These are phyloP conservation scores for Malassezia sp. DNA, from an alignment of 1,284 basidiomycete genomes.

Conservation along the genomic window DNA sequence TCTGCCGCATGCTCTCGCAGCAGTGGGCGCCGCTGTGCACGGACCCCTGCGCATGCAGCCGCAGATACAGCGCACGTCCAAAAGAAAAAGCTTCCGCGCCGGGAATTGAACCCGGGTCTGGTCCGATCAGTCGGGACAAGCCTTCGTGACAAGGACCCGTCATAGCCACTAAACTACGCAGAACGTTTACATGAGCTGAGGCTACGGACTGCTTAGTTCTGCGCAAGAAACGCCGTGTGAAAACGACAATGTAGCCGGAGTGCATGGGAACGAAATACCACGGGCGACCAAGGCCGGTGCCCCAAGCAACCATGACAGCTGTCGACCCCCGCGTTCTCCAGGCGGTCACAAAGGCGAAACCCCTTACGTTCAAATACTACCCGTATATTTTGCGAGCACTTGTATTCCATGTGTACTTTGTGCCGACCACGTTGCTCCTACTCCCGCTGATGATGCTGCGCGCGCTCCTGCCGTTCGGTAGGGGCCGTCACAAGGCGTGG, in stretches of 20 bases:
- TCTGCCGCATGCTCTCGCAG: too few species aligned
- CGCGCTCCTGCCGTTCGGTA: conserved; percentile 22
- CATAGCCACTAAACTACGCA: conserved; percentile 23
- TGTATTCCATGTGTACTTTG: conserved; percentile 32
- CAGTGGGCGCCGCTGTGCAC: too few species aligned
- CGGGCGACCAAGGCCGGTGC: too few species aligned
- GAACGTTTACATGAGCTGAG: background rate
- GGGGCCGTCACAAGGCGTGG: conserved; percentile 23
- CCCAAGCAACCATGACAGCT: background rate
- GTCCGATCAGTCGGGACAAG: conserved; percentile 6
- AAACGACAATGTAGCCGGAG: background rate
- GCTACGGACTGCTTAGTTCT: background rate
- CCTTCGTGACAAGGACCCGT: conserved; percentile 17
- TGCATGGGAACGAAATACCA: too few species aligned
- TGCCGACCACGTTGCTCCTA: conserved; percentile 24
- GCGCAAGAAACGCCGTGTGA: background rate
- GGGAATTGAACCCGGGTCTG: conserved; percentile 22
- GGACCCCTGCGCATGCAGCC: too few species aligned
- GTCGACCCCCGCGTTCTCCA: background rate
- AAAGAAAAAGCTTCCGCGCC: conserved; percentile 18
- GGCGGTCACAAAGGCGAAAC: background rate
- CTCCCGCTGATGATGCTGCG: conserved; percentile 29
- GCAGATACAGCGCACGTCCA: too few species aligned
- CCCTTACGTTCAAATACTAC: background rate
- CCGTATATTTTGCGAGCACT: conserved; percentile 8